Evolutionary conservation across 139 green algal species (phyloP).

Genomic region (Chlamydomonas incerta): DNA sequence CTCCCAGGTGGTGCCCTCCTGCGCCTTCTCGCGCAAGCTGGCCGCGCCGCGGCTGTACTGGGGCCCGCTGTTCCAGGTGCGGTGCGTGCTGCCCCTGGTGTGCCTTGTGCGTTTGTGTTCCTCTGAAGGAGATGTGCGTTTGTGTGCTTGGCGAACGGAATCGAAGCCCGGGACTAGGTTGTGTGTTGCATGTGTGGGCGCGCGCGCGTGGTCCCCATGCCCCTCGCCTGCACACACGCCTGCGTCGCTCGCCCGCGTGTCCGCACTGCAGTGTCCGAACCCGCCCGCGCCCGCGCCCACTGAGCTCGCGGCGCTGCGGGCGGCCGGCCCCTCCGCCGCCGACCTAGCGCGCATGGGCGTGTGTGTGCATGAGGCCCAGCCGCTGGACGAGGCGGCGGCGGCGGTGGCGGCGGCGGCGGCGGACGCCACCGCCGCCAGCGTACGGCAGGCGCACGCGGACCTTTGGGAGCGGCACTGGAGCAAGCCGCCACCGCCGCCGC

Average conservation of each 20-base stretch:
- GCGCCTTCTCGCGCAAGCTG: slow-evolving; percentile 3
- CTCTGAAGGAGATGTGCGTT: too few relatives aligned
- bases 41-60: slow-evolving; percentile 20
- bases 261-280: neutral
- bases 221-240: too few relatives aligned
- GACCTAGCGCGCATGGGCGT: neutral
- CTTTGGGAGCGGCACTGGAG: neutral
- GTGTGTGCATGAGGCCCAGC: neutral
- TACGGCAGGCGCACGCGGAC: too few relatives aligned
- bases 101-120: neutral
- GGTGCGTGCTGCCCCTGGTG: neutral
- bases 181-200: neutral
- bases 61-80: slow-evolving; percentile 21
- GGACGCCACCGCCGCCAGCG: neutral
- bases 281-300: neutral
- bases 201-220: too few relatives aligned
- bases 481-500: too few relatives aligned
- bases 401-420: neutral
- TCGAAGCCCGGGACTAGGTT: too few relatives aligned
- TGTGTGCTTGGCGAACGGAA: too few relatives aligned
- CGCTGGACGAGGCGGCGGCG: neutral
- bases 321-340: neutral
- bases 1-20: neutral
- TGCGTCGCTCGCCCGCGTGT: too few relatives aligned
- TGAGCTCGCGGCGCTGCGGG: neutral